Percentiles rank a stretch among this genome's conserved stretches.
Conservation (phyloP, 306 rosid species). For the Cyclanthera cordifolia region DNA sequence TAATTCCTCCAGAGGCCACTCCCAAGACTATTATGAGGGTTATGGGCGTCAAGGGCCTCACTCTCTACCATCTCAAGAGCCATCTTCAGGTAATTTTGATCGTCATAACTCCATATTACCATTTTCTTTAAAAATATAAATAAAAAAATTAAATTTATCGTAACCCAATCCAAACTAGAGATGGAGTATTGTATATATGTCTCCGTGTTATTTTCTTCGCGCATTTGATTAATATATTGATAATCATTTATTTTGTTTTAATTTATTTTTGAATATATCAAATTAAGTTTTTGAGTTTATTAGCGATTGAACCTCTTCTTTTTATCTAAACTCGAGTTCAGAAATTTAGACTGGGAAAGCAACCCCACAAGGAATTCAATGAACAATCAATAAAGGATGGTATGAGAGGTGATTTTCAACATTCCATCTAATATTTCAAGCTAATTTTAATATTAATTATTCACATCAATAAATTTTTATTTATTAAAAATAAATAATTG, state of each 20-base stretch:
- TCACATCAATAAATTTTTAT: too few relatives aligned
- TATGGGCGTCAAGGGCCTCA: conserved; percentile 99
- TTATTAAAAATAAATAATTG: too few relatives aligned
- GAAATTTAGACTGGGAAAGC: conserved; percentile 99
- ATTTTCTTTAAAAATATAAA: too few relatives aligned
- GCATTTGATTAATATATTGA: too few relatives aligned
- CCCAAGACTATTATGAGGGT: conserved; percentile 99
- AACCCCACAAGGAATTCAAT: conserved; percentile 97
- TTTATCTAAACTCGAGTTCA: background rate
- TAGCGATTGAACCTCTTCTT: background rate
- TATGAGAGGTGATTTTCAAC: conserved; percentile 24
- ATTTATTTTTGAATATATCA: too few relatives aligned
- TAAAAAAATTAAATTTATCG: background rate
- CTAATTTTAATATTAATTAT: conserved; percentile 1
- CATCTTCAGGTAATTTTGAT: conserved; percentile 66
- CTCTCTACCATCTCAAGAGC: conserved; percentile 99
- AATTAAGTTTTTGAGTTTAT: too few relatives aligned
- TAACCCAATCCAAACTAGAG: too few relatives aligned
- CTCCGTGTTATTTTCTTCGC: too few relatives aligned
- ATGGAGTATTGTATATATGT: too few relatives aligned
- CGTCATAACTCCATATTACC: too few relatives aligned
- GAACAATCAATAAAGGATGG: conserved; percentile 95
- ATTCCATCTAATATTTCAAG: background rate
- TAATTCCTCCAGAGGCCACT: conserved; percentile 59
- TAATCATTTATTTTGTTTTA: too few relatives aligned